Evolutionary conservation across 345 rosid species (phyloP).

Genomic region (Citrus hindsii): DNA sequence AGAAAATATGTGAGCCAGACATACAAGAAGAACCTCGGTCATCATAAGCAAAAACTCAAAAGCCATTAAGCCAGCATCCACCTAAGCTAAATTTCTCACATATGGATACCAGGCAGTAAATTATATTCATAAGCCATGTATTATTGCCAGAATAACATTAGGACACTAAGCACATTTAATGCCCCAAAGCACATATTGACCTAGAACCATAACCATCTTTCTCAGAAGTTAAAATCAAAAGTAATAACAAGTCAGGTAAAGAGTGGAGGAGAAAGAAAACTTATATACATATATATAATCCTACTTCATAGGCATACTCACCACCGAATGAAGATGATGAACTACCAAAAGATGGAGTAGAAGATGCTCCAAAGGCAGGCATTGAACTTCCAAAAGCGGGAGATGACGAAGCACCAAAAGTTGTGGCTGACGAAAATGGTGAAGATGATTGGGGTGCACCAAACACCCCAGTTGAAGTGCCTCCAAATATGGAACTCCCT

Average conservation of each 20-base stretch:
- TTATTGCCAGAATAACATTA: neutral
- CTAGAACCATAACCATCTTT: neutral
- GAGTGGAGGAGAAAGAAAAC: neutral
- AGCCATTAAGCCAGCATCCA: neutral
- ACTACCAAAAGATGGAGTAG: constrained; percentile 67
- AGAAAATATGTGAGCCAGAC: neutral
- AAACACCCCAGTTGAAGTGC: constrained; percentile 87
- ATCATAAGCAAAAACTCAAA: neutral
- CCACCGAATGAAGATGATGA: constrained; percentile 76
- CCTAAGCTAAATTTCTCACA: neutral
- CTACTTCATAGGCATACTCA: constrained; percentile 22
- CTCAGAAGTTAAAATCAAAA: neutral
- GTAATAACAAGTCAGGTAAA: neutral
- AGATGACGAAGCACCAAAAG: constrained; percentile 78
- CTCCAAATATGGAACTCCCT: constrained; percentile 75
- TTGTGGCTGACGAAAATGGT: constrained; percentile 55
- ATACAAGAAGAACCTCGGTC: neutral
- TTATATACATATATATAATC: neutral
- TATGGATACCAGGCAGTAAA: neutral
- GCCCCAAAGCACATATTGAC: neutral
- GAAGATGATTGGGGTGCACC: constrained; percentile 67
- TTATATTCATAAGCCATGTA: neutral
- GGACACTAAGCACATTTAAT: neutral
- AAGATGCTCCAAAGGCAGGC: constrained; percentile 65
- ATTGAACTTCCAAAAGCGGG: constrained; percentile 65